Evolutionary conservation across 352 stramenopile genomes (phyloP).

Genomic region (Phytopythium vexans): DNA sequence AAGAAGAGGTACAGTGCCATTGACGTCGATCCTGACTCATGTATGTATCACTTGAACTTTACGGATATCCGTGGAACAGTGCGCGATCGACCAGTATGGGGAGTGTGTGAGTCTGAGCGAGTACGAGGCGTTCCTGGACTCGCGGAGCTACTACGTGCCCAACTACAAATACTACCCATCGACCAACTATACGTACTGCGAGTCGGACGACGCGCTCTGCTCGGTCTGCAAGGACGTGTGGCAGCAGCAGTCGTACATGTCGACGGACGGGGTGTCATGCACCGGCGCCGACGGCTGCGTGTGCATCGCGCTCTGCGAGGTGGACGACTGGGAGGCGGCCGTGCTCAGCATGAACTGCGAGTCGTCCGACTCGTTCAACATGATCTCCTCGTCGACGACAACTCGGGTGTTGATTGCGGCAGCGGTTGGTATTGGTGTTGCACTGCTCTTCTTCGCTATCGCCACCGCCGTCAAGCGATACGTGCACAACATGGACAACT

Average conservation of each 20-base stretch:
- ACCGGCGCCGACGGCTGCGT: conserved; percentile 30
- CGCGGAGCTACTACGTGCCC: conserved; percentile 42
- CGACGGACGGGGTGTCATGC: conserved; percentile 27
- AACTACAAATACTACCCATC: conserved; percentile 41
- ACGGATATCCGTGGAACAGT: conserved; percentile 13
- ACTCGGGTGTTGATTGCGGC: conserved; percentile 22
- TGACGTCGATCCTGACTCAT: neutral
- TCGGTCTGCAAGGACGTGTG: conserved; percentile 23
- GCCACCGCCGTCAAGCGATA: conserved; percentile 17
- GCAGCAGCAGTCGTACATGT: conserved; percentile 21
- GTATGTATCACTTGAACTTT: neutral
- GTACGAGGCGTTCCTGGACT: conserved; percentile 28
- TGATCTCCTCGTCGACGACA: conserved; percentile 11
- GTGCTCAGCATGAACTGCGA: conserved; percentile 26
- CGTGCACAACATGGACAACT: conserved; percentile 4
- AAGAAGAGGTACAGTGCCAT: conserved; percentile 15
- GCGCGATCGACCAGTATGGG: conserved; percentile 27
- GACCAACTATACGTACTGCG: conserved; percentile 39
- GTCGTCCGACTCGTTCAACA: neutral
- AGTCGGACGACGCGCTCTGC: conserved; percentile 29
- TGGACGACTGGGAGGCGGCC: conserved; percentile 15
- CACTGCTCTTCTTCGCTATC: conserved; percentile 14
- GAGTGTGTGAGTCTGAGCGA: conserved; percentile 32
- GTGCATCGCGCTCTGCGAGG: conserved; percentile 38
- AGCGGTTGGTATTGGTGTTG: conserved; percentile 18